Evolutionary conservation across 768 basidiomycete genomes (phyloP), one percentile per base, ranked within the genome.

Genomic region (Termitomyces sp.): DNA sequence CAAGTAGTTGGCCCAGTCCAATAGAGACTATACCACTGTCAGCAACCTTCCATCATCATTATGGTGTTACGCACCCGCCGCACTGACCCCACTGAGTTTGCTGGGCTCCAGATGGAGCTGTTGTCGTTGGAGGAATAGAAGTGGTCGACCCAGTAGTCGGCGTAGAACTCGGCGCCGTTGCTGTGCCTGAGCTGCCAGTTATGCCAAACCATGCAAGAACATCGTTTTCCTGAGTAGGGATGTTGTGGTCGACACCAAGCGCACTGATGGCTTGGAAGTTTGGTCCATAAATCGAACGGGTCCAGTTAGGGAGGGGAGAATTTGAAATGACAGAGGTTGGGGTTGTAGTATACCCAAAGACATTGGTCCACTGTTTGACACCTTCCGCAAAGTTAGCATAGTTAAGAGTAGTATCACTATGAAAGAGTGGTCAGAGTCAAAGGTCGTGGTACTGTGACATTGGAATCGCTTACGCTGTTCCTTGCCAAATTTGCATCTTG

Each of bases 341-440:
- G 5, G 80, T 82, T 40, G 66, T 66, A 60, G 73, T 73, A 66
- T 77, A 75, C 6, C 79, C 79, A 63, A 84, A 81, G 47, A 86
- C 76, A 62, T 81, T 83, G 36, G 81, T 82, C 83, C 83, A 85
- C 66, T 85, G 76, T 67, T 82, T 81, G 66, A 84, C 73, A 55
- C 76, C 81, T 69, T 85, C 80, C 32, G 65, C 71, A 68, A 79
- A 83, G 74, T 84, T 84, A 56, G 76, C 70, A 49, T 77, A 78
- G 71, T 77, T 78, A 55, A 85, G 75, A 3, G 80, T 82, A 14
- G 77, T 79, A 65, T 85, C 84, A 46, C 80, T 81, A 56, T n/a
- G n/a, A 29, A 25, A 25, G 11, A 29, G 43, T 29, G 29, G 15
- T 29, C 38, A 38, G 64, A 29, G 20, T 37, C 25, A 43, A 32